Base-by-base conservation (phyloP, 164 flowering plant genomes). In the Magnolia sinica region DNA sequence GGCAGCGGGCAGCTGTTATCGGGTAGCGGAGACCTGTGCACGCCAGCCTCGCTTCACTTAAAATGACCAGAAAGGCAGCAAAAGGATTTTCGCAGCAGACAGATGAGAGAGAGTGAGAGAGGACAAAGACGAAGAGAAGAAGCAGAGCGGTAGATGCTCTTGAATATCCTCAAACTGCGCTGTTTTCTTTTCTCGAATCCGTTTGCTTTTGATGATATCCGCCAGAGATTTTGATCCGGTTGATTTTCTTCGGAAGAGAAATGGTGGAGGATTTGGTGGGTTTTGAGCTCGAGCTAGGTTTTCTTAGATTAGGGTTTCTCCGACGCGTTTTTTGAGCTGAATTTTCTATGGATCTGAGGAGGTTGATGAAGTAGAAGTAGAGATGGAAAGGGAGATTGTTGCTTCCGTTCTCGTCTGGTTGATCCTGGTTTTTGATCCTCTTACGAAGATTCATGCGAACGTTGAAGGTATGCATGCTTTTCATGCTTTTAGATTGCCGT, bases 391-490 rank as follows among this genome's bases (percentile, higher is more conserved):
- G 68, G 58, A 75, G 70, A 61, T 78, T 24, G 50, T n/a, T 7
- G n/a, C 70, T 67, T 68, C 65, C 65, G 76, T 72, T 52, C 50
- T 81, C 29, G 11, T 78, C 22, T 74, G 79, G 79, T 73, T 80
- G 82, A 61, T 80, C 71, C 64, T 81, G 45, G 51, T 77, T 24
- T 74, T 74, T 65, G 77, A 74, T 77, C 77, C 78, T 50, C 73
- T 74, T 18, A 72, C 76, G 58, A 81, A 61, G 80, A 78, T 81
- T 65, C 52, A 64, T 51, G 83, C 78, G 1, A 81, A 81, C 78
- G n/a, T 64, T 73, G 83, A 81, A 78, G 83, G 83, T 81, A 19
- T 31, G 69, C 7, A 13, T 7, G 5, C 45, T 20, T 64, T 18
- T 50, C 24, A 27, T 4, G 16, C 4, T 14, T 27, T 7, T 68